Base-by-base conservation (phyloP, 305 asterid genomes). In the Plantago lanceolata region DNA sequence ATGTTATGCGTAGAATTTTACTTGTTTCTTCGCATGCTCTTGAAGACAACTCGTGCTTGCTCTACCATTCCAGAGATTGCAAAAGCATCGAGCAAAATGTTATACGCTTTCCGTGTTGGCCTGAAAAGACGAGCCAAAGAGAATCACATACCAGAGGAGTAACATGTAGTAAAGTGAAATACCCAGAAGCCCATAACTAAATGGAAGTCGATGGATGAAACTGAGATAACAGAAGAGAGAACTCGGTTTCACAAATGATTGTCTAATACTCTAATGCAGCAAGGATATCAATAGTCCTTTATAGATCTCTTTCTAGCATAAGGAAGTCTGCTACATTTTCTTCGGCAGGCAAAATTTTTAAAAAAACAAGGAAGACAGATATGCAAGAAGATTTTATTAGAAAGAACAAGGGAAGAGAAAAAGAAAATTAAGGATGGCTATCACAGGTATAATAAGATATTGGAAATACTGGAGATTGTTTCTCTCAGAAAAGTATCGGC, bases 11-110 rank as follows among this genome's bases (percentile, higher is more conserved):
- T 63, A 35, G 14, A 37, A 20, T 11, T 45, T 72, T 52, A 89
- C 98, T 93, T 81, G 86, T 92, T 96, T 69, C 97, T 84, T 70
- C 96, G 81, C 98, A 92, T 92, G 90, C 98, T 89, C 83, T 92
- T 89, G 81, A 92, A 92, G 70, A 92, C 95, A 28, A 68, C 61
- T 24, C 82, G 84, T 31, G 97, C 95, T 74, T 85, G 98, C 71
- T 92, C 97, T 49, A 85, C 94, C 98, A 92, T 92, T 67, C 98
- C 98, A 18, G 96, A 89, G 70, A 87, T 82, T 16, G 98, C 96
- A 81, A 92, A 92, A 57, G 98, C 96, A 77, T 92, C 97, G 31
- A 92, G 94, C 87, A 92, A 80, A 77, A 92, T 89, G 68, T 89
- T 92, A 70, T 92, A 92, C 24, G 96, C 91, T 79, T 92, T 92